Conservation (phyloP, 352 stramenopile species). For the Pythium grandisporangium region DNA sequence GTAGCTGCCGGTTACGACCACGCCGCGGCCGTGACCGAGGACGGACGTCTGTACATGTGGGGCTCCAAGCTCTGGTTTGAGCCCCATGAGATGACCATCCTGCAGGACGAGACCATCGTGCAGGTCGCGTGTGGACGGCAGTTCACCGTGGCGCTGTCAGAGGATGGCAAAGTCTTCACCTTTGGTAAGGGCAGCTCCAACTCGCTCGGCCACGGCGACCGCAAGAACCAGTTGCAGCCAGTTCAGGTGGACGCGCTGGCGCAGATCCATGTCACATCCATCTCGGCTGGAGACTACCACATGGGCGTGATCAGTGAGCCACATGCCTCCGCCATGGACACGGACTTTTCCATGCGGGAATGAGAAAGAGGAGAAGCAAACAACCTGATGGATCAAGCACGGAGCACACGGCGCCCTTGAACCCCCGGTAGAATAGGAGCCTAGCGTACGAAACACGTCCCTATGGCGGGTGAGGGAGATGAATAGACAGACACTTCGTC, state of each 20-base stretch:
- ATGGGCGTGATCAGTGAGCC: slow-evolving; percentile 70
- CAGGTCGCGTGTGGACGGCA: slow-evolving; percentile 76
- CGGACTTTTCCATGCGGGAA: slow-evolving; percentile 74
- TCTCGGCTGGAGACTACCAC: slow-evolving; percentile 85
- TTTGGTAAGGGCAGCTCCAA: slow-evolving; percentile 85
- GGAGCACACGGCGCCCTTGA: no score
- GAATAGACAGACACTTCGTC: no score
- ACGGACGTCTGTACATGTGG: slow-evolving; percentile 76
- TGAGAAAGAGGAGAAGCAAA: slow-evolving; percentile 13
- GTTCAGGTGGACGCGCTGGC: slow-evolving; percentile 57
- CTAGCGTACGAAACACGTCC: slow-evolving; percentile 5
- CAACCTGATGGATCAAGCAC: background rate
- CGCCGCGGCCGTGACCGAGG: slow-evolving; percentile 73
- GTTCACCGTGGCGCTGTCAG: slow-evolving; percentile 78
- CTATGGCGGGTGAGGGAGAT: background rate
- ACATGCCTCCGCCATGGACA: slow-evolving; percentile 63
- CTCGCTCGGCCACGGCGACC: slow-evolving; percentile 84
- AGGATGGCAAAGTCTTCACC: slow-evolving; percentile 72
- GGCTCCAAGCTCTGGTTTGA: slow-evolving; percentile 90
- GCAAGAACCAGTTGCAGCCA: slow-evolving; percentile 85
- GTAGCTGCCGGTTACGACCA: slow-evolving; percentile 93
- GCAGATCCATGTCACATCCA: slow-evolving; percentile 47
- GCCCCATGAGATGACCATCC: slow-evolving; percentile 82
- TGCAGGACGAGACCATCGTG: slow-evolving; percentile 61
- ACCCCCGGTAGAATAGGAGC: background rate